Percentiles rank a stretch among this genome's conserved stretches.
Conservation (phyloP, 768 basidiomycete species). For the Russula emetica region DNA sequence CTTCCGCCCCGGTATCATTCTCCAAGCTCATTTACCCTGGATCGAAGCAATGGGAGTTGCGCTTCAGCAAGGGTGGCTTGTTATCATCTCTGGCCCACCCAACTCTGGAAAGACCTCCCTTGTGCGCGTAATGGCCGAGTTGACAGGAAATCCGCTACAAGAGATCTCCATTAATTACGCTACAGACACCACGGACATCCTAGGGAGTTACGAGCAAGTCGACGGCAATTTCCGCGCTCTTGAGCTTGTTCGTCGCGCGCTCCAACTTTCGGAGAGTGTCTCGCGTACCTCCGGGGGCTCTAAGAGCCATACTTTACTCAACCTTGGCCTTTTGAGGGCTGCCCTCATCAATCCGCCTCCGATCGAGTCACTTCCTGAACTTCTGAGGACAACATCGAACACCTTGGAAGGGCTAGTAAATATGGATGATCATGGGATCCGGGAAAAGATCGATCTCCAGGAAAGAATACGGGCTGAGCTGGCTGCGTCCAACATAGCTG, state of each 20-base stretch:
- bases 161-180: slow-evolving; percentile 80
- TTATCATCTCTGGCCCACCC: slow-evolving; percentile 77
- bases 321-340: slow-evolving; percentile 7
- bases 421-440: slow-evolving; percentile 8
- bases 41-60: slow-evolving; percentile 75
- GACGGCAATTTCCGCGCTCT: slow-evolving; percentile 46
- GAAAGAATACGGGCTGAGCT: slow-evolving; percentile 26
- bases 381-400: slow-evolving; percentile 31
- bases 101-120: slow-evolving; percentile 77
- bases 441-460: slow-evolving; percentile 16
- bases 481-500: slow-evolving; percentile 34
- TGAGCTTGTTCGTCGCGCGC: slow-evolving; percentile 40
- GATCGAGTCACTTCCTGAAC: slow-evolving; percentile 16
- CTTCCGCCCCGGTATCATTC: slow-evolving; percentile 45
- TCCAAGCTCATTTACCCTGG: slow-evolving; percentile 59
- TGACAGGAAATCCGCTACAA: slow-evolving; percentile 61
- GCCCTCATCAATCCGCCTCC: slow-evolving; percentile 1
- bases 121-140: slow-evolving; percentile 62
- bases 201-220: slow-evolving; percentile 94
- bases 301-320: slow-evolving; percentile 5
- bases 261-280: slow-evolving; percentile 39
- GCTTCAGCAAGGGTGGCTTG: slow-evolving; percentile 74
- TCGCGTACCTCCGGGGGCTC: slow-evolving; percentile 36
- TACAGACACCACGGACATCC: slow-evolving; percentile 88
- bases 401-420: slow-evolving; percentile 34